phyloP scores from a whole-genome alignment of 192 early-diverging fungal species.

The Dissophora globulifera region DNA sequence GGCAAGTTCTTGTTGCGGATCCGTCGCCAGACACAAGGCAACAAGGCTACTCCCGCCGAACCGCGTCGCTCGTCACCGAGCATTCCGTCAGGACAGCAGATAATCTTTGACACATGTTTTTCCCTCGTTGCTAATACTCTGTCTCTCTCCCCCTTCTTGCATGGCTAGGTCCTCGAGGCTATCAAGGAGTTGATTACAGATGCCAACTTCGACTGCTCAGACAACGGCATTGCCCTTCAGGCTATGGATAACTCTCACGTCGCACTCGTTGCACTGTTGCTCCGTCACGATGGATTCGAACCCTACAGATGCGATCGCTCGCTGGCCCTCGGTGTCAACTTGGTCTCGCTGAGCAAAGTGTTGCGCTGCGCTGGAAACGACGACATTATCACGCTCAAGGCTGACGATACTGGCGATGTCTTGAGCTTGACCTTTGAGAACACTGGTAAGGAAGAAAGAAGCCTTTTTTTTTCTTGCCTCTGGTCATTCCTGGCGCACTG shows the following conservation, averaged over 20 bases:
- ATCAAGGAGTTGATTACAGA: slow-evolving; percentile 97
- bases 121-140: too few species aligned
- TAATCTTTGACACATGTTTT: too few species aligned
- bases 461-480: too few species aligned
- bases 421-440: slow-evolving; percentile 82
- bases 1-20: not conserved
- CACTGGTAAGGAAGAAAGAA: slow-evolving; percentile 59
- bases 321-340: slow-evolving; percentile 90
- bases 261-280: slow-evolving; percentile 88
- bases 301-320: slow-evolving; percentile 93
- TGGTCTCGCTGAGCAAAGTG: slow-evolving; percentile 89
- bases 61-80: too few species aligned
- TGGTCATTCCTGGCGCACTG: too few species aligned
- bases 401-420: slow-evolving; percentile 85
- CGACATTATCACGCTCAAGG: slow-evolving; percentile 92
- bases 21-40: not conserved
- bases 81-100: too few species aligned
- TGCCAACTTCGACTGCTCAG: slow-evolving; percentile 97
- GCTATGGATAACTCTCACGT: slow-evolving; percentile 99
- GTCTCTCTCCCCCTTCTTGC: too few species aligned
- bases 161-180: slow-evolving; percentile 80
- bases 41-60: too few species aligned
- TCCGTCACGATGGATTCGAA: slow-evolving; percentile 84
- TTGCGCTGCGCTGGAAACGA: slow-evolving; percentile 93
- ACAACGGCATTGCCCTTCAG: slow-evolving; percentile 94